Evolutionary conservation across 108 stramenopile species (phyloP).

Genomic region (Nitzschia palea): DNA sequence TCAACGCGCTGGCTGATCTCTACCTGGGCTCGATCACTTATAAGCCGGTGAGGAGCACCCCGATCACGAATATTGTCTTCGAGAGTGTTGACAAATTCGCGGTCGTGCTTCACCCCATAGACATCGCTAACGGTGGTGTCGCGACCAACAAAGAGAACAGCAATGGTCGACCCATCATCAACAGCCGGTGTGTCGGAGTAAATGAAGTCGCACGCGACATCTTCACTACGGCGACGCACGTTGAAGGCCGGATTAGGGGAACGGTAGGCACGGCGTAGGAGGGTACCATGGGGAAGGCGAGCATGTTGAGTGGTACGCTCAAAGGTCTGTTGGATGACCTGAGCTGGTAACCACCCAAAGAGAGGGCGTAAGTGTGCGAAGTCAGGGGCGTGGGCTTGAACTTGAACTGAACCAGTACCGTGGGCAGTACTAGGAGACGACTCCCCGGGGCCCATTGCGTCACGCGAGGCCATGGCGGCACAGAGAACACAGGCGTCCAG

Average conservation of each 20-base stretch:
- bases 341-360: too few species aligned
- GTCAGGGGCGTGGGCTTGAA: too few species aligned
- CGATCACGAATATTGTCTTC: slow-evolving; percentile 29
- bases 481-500: too few species aligned
- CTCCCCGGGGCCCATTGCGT: too few species aligned
- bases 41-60: slow-evolving; percentile 11
- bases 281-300: background rate
- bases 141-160: background rate
- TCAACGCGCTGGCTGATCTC: slow-evolving; percentile 6
- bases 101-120: background rate
- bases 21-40: slow-evolving; percentile 10
- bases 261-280: background rate
- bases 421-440: too few species aligned
- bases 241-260: slow-evolving; percentile 12
- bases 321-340: slow-evolving; percentile 11
- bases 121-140: background rate
- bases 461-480: too few species aligned
- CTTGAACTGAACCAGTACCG: too few species aligned
- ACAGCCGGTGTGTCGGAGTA: slow-evolving; percentile 17
- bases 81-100: slow-evolving; percentile 20
- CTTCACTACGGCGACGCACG: slow-evolving; percentile 9
- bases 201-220: too few species aligned
- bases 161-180: background rate
- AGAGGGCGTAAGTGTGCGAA: too few species aligned
- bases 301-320: slow-evolving; percentile 18